Evolutionary conservation across 2,329 filamentous ascomycete genomes (phyloP).

Genomic region (Cladosporium austrohemisphaericum): DNA sequence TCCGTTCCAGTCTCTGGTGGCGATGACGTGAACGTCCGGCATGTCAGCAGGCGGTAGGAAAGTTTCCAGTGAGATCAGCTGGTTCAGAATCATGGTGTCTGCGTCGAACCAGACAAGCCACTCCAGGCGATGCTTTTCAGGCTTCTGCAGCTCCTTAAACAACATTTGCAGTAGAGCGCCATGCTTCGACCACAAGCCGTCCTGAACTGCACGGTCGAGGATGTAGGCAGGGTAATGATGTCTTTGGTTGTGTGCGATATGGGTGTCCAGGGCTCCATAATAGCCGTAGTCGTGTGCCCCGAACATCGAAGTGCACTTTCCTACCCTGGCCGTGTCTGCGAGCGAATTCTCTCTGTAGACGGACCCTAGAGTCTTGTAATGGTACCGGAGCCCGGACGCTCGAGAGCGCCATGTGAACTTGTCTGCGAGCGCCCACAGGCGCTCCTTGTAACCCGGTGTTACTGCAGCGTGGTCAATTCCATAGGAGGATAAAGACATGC

Average conservation of each 20-base stretch:
- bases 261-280: neutral
- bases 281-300: neutral
- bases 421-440: too few species aligned
- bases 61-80: constrained; percentile 27
- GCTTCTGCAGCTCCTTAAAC: neutral
- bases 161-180: neutral
- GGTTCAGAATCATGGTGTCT: constrained; percentile 30
- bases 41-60: constrained; percentile 32
- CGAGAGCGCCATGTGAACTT: neutral
- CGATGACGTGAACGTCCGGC: neutral
- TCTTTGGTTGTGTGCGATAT: neutral
- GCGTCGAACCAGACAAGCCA: constrained; percentile 21
- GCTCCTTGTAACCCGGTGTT: neutral
- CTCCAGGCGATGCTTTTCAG: neutral
- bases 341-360: neutral
- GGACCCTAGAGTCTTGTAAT: neutral
- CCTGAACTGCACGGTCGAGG: neutral
- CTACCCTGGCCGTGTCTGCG: neutral
- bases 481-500: too few species aligned
- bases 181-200: neutral
- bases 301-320: neutral
- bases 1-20: constrained; percentile 25
- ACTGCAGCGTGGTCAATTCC: too few species aligned
- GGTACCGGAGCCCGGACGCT: neutral
- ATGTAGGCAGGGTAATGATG: neutral